Percentiles rank a stretch among this genome's conserved stretches.
phyloP scores from a whole-genome alignment of 495 filamentous ascomycete species.

The Penicillium canescens region DNA sequence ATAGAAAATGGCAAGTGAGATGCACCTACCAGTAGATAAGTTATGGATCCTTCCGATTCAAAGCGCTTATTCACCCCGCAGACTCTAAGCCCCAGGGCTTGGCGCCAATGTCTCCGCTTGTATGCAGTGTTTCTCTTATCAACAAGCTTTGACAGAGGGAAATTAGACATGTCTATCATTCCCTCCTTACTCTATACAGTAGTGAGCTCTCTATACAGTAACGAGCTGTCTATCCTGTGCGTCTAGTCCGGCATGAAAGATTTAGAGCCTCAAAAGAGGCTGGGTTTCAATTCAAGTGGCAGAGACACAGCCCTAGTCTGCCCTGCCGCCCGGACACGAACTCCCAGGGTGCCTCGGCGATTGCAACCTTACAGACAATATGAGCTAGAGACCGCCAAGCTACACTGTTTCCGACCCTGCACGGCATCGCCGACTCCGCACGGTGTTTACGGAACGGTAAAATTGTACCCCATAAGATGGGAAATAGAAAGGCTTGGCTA shows the following conservation, averaged over 20 bases:
- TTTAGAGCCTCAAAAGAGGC: too few species aligned
- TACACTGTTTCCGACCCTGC: too few species aligned
- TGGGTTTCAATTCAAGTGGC: too few species aligned
- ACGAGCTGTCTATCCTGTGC: too few species aligned
- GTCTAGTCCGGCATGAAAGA: too few species aligned
- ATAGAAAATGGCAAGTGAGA: neutral
- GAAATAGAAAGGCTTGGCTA: neutral
- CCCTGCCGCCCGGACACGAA: too few species aligned
- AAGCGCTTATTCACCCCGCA: conserved; percentile 2
- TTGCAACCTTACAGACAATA: too few species aligned
- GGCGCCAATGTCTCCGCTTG: conserved; percentile 5
- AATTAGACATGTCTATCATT: too few species aligned
- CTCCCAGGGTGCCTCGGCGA: too few species aligned
- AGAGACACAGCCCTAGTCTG: too few species aligned
- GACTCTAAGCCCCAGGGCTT: neutral
- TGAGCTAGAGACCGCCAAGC: too few species aligned
- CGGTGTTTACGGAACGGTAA: neutral
- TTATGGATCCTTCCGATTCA: conserved; percentile 1
- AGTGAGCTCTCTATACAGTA: neutral
- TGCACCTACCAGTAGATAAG: neutral
- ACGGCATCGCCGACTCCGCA: too few species aligned
- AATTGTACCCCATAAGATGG: neutral
- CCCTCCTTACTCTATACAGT: neutral
- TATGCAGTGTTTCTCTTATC: neutral
- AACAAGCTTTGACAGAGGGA: neutral